A percentile compares a stretch with the other conserved stretches of the same genome.
phyloP scores from a whole-genome alignment of 2,329 filamentous ascomycete species.

The Aspergillus sp. region DNA sequence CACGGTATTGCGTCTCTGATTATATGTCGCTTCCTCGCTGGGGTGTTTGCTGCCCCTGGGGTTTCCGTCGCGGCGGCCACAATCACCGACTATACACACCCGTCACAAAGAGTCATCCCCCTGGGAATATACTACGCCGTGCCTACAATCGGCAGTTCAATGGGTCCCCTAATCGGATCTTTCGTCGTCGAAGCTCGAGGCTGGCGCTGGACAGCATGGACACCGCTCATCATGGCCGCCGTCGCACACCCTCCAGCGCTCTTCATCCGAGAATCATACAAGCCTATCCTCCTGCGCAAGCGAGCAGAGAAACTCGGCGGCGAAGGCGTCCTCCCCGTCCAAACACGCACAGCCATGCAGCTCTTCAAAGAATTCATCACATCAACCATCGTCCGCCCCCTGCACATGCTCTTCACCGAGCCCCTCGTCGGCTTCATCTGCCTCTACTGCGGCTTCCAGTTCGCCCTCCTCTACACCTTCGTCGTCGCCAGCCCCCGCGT shows the following conservation, averaged over 20 bases:
- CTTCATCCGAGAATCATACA: constrained; percentile 65
- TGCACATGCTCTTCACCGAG: constrained; percentile 66
- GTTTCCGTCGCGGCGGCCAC: constrained; percentile 69
- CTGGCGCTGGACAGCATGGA: constrained; percentile 73
- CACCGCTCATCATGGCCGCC: constrained; percentile 65
- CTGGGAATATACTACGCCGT: constrained; percentile 20
- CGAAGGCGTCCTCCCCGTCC: not conserved
- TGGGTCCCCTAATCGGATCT: constrained; percentile 66
- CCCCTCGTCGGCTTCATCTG: constrained; percentile 68
- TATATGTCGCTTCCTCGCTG: constrained; percentile 74
- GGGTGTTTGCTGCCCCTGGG: constrained; percentile 55
- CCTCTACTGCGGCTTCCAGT: constrained; percentile 73
- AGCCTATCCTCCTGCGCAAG: constrained; percentile 36
- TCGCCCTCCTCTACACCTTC: constrained; percentile 79
- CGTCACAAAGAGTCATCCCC: constrained; percentile 7
- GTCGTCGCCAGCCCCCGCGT: constrained; percentile 82
- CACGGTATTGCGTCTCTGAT: constrained; percentile 70
- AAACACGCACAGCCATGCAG: not conserved
- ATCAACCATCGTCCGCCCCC: constrained; percentile 50
- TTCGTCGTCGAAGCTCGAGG: constrained; percentile 63
- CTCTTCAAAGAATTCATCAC: constrained; percentile 13
- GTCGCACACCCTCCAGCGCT: constrained; percentile 58
- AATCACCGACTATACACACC: constrained; percentile 56
- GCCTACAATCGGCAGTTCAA: constrained; percentile 16
- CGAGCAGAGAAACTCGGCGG: not conserved